Evolutionary conservation across 2,329 filamentous ascomycete genomes (phyloP), one percentile per base, ranked within the genome.

Genomic region (Davidsoniella virescens): DNA sequence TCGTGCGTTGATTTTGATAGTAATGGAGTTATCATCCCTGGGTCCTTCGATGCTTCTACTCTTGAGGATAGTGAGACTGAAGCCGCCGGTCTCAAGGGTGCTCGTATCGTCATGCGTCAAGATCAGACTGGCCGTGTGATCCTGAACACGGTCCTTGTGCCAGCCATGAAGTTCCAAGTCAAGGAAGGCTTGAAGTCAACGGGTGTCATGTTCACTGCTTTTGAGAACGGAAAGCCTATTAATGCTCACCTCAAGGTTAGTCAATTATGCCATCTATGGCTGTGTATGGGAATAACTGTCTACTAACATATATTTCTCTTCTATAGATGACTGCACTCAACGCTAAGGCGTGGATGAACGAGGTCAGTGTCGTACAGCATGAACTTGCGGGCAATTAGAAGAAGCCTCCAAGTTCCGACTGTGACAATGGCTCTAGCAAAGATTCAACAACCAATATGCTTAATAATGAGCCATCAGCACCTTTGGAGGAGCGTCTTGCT

Each of bases 51-150:
- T 56, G 69, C 69, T 16, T 77, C 75, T 4, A 62, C 62, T 14
- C 59, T 75, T 3, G 39, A 60, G 56, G 3, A 58, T 57, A 17
- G 60, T 58, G 38, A 57, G 56, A 2, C 45, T 52, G 40, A 43
- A 23, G 44, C 25, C 2, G 37, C 45, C 7, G 36, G 44, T 17
- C 64, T 68, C 47, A 72, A 73, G 56, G 69, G 76, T 51, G 73
- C 82, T 20, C 82, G 90, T 40, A 75, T 96, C 56, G 75, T 96
- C 54, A 87, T 95, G 79, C 82, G 90, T 16, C 87, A 93, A 57
- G 88, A 95, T 59, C 87, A 87, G 54, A 92, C 86, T 1, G 80
- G 88, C 59, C 78, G 87, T 18, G 79, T 96, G 49, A 80, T 94
- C 54, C 70, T 96, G 47, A 96, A 96, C 65, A 86, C 84, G 1